Evolutionary conservation across 805 yeast genomes (phyloP), one percentile per base, ranked within the genome.

Genomic region (Lipomyces yamadae): DNA sequence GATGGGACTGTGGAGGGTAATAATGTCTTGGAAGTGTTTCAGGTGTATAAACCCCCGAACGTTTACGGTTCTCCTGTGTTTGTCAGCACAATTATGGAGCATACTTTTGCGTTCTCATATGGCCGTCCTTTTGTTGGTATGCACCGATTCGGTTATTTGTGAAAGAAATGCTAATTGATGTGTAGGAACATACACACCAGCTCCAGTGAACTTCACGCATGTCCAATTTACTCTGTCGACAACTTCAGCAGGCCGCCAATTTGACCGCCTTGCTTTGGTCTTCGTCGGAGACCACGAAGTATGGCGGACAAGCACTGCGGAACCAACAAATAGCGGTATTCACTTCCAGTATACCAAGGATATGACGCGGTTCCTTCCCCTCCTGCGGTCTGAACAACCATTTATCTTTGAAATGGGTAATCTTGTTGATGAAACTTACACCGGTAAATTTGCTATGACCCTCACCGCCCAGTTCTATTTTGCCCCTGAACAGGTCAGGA

Each of bases 271-370:
- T 65, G 78, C 74, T n/a, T 78, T 78, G 60, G 58, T 80, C 10
- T 78, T 75, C 59, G 33, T 79, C 8, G 79, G 76, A 18, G 90
- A 87, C 39, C 80, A 83, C 15, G 90, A 90, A 69, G 79, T 91
- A 52, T 91, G 97, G 96, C 84, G 97, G 77, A 87, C 91, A 0
- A 88, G 94, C 2, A 92, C 97, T 2, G 86, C 90, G 15, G 97
- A 91, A 77, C 97, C 97, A 0, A 83, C 84, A 64, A 77, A 88
- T 72, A 72, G 82, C 78, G 74, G 73, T 13, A 71, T 78, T 1
- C 83, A 84, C 8, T 84, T 80, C 70, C 84, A 89, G 33, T 78
- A 83, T 63, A 79, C 82, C 37, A 91, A 89, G 74, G 97, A 92
- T 74, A 83, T 90, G 0, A 82, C 92, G 1, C 75, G 78, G 15